Conservation (phyloP, 306 rosid genomes). For the Fagus sylvatica region DNA sequence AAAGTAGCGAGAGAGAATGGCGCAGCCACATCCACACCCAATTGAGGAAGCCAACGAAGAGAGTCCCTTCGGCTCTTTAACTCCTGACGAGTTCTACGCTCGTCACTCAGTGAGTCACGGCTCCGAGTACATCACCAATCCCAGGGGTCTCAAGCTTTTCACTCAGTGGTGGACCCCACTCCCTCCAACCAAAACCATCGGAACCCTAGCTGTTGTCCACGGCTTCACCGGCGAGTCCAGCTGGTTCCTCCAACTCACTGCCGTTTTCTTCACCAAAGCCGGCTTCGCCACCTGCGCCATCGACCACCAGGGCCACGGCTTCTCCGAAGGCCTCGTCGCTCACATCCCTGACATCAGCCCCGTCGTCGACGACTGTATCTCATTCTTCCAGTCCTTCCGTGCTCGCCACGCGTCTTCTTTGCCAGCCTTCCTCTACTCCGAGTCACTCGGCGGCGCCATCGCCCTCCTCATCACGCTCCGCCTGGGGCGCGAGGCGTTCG, state of each 20-base stretch:
- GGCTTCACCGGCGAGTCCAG: slow-evolving; percentile 96
- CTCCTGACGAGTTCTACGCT: slow-evolving; percentile 75
- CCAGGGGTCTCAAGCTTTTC: slow-evolving; percentile 77
- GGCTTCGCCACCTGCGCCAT: slow-evolving; percentile 90
- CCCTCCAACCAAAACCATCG: slow-evolving; percentile 52
- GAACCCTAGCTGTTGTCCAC: slow-evolving; percentile 72
- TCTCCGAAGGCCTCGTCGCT: slow-evolving; percentile 85
- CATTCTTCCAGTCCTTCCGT: slow-evolving; percentile 70
- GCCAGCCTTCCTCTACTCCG: slow-evolving; percentile 82
- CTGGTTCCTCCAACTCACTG: slow-evolving; percentile 92
- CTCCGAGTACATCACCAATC: slow-evolving; percentile 65
- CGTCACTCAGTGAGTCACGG: slow-evolving; percentile 72
- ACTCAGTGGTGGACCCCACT: slow-evolving; percentile 95
- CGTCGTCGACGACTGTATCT: slow-evolving; percentile 79
- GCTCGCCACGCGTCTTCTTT: slow-evolving; percentile 47
- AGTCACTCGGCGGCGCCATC: slow-evolving; percentile 94
- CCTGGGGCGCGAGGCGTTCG: background rate
- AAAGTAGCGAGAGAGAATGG: slow-evolving; percentile 32
- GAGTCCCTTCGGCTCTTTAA: slow-evolving; percentile 68
- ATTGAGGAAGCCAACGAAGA: slow-evolving; percentile 75
- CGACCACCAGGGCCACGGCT: slow-evolving; percentile 97
- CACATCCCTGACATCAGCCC: slow-evolving; percentile 91
- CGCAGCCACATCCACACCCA: slow-evolving; percentile 69
- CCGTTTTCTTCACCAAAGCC: slow-evolving; percentile 69
- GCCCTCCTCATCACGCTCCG: slow-evolving; percentile 80